Base-by-base conservation (phyloP, 176 grass and related monocot genomes). In the Metroxylon sagu region DNA sequence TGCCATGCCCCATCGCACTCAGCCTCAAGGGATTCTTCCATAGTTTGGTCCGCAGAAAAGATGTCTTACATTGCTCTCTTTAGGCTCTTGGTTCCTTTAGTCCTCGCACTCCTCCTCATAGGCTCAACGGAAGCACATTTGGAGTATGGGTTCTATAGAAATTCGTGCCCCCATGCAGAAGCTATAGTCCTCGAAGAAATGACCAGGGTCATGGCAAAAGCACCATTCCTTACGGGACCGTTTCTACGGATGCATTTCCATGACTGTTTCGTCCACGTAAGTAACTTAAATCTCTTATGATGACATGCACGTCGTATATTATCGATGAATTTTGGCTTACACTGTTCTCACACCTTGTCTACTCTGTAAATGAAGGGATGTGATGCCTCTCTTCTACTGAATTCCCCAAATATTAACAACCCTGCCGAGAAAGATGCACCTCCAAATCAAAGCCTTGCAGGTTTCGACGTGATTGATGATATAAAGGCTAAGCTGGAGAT, bases 231-330 rank as follows among this genome's bases (percentile, higher is more conserved):
- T 7, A 66, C 84, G 0, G 89, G 80, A 4, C 77, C 84, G 0
- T 70, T 93, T 3, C 80, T 93, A n/a, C 71, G 74, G 61, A 56
- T 90, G 39, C 87, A 85, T 16, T 90, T 85, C 74, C 87, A 90
- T 43, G 87, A 85, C 49, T 90, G 87, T 69, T 90, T 90, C n/a
- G 87, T 90, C 57, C 76, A 78, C 71, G 21, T 23, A 23, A 23
- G 87, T 85, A 19, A 43, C 35, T 43, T 43, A 12, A 43, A 43
- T 43, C 19, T 54, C 52, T n/a, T 54, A 23, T 23, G 21, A 10
- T 7, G 52, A 19, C 18, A 54, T 19, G 18, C 19, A 19, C 8
- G 52, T 12, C 19, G 52, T 21, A 5, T 18, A 19, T 53, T 4
- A n/a, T 53, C 51, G 16, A 53, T 5, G 51, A 16, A 53, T 53